phyloP scores from a whole-genome alignment of 805 yeast genomes.

The Maudiozyma turicensis region DNA sequence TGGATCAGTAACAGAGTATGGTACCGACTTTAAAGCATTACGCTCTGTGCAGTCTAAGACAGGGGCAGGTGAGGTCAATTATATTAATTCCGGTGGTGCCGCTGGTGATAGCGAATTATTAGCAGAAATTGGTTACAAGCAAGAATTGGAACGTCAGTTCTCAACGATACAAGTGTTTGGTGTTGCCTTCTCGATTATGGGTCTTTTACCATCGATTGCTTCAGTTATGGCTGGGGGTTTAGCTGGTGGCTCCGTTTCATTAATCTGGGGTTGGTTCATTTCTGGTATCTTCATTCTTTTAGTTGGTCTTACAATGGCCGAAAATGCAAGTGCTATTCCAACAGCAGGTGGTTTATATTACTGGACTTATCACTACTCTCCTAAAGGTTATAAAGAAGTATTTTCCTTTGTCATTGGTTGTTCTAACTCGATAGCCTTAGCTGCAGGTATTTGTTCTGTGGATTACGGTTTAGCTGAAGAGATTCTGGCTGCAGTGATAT shows the following conservation, averaged over 20 bases:
- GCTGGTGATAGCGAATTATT: constrained; percentile 16
- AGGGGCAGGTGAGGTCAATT: constrained; percentile 21
- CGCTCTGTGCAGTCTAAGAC: constrained; percentile 14
- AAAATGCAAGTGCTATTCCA: constrained; percentile 59
- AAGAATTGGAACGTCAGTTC: constrained; percentile 53
- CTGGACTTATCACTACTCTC: constrained; percentile 62
- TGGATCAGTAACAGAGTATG: neutral
- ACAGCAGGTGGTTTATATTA: constrained; percentile 69
- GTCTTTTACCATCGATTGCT: constrained; percentile 54
- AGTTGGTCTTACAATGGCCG: constrained; percentile 57
- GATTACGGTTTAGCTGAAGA: constrained; percentile 60
- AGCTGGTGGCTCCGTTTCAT: constrained; percentile 48
- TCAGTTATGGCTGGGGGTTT: constrained; percentile 45
- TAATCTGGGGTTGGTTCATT: constrained; percentile 67
- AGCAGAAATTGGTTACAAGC: constrained; percentile 53
- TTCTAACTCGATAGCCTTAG: constrained; percentile 56
- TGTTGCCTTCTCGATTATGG: constrained; percentile 66
- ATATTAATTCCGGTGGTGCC: constrained; percentile 16
- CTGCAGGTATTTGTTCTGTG: constrained; percentile 58
- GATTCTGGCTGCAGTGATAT: constrained; percentile 47
- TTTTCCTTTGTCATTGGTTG: constrained; percentile 57
- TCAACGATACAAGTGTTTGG: constrained; percentile 58
- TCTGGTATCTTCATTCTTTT: constrained; percentile 42
- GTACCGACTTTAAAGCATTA: neutral
- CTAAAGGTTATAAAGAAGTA: constrained; percentile 40